phyloP scores from a whole-genome alignment of 2,329 filamentous ascomycete genomes.

The Talaromyces sp. region DNA sequence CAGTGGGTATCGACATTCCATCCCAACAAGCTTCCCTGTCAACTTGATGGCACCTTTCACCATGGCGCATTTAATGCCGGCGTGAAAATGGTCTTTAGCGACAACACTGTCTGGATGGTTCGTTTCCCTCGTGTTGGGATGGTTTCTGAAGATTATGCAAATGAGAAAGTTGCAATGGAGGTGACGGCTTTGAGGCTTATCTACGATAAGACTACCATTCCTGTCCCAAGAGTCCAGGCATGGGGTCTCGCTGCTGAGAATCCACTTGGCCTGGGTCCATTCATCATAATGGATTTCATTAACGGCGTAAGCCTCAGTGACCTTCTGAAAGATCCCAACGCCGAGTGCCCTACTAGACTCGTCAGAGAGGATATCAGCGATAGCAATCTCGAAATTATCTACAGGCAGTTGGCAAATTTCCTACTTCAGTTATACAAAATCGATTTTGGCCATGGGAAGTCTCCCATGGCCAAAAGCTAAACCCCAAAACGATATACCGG shows the following conservation, averaged over 20 bases:
- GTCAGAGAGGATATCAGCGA: slow-evolving; percentile 2
- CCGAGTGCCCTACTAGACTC: neutral
- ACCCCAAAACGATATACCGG: neutral
- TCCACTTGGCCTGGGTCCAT: neutral
- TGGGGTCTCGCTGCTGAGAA: neutral
- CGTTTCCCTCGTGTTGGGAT: slow-evolving; percentile 25
- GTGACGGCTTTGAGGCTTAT: neutral
- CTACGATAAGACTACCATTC: neutral
- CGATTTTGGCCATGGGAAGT: neutral
- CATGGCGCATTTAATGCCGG: slow-evolving; percentile 28
- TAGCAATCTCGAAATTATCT: neutral
- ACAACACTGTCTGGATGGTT: slow-evolving; percentile 24
- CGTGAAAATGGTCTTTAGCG: slow-evolving; percentile 27
- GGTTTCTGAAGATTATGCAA: slow-evolving; percentile 20
- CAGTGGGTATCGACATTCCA: slow-evolving; percentile 31
- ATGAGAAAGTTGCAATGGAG: slow-evolving; percentile 12
- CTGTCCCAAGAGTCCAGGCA: neutral
- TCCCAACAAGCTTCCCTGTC: slow-evolving; percentile 25
- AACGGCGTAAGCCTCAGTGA: neutral
- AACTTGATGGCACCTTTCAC: slow-evolving; percentile 25
- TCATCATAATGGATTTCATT: slow-evolving; percentile 4
- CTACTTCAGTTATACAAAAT: neutral
- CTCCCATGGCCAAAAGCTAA: neutral
- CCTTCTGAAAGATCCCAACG: neutral
- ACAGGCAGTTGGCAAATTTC: neutral